These are phyloP conservation scores for Priceomyces castillae DNA, from an alignment of 805 yeast species.

Conservation along the genomic window DNA sequence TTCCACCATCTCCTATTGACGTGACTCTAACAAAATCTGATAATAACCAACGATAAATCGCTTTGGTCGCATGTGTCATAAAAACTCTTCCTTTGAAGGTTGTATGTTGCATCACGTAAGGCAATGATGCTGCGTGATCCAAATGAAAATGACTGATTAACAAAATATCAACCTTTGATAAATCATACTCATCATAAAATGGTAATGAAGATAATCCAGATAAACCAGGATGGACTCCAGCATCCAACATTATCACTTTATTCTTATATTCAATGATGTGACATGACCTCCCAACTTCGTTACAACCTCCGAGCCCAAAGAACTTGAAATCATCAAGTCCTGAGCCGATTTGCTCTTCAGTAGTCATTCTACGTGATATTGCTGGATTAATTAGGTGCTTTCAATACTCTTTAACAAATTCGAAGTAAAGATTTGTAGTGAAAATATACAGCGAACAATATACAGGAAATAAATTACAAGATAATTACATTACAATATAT, in stretches of 20 bases:
- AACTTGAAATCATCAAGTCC: constrained; percentile 53
- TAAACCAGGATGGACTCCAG: constrained; percentile 96
- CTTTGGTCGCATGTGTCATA: constrained; percentile 99
- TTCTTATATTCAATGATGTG: constrained; percentile 91
- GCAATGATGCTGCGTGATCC: constrained; percentile 97
- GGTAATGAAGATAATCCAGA: constrained; percentile 90
- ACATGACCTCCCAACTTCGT: constrained; percentile 96
- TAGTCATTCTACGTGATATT: constrained; percentile 10
- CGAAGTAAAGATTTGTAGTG: background rate
- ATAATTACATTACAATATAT: background rate
- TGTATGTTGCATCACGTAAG: constrained; percentile 97
- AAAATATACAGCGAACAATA: background rate
- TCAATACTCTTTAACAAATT: background rate
- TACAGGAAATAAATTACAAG: background rate
- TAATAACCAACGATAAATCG: constrained; percentile 92
- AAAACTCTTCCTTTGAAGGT: constrained; percentile 92
- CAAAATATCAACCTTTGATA: constrained; percentile 80
- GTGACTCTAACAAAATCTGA: constrained; percentile 94
- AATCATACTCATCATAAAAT: constrained; percentile 91
- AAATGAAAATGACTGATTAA: constrained; percentile 93
- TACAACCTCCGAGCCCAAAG: constrained; percentile 95
- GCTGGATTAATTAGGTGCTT: constrained; percentile 1
- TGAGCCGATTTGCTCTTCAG: constrained; percentile 17
- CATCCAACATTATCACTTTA: constrained; percentile 93
- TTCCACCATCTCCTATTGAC: constrained; percentile 50